A percentile compares a stretch with the other conserved stretches of the same genome.
phyloP scores from a whole-genome alignment of 495 filamentous ascomycete genomes.

The Haplographium delicatum region DNA sequence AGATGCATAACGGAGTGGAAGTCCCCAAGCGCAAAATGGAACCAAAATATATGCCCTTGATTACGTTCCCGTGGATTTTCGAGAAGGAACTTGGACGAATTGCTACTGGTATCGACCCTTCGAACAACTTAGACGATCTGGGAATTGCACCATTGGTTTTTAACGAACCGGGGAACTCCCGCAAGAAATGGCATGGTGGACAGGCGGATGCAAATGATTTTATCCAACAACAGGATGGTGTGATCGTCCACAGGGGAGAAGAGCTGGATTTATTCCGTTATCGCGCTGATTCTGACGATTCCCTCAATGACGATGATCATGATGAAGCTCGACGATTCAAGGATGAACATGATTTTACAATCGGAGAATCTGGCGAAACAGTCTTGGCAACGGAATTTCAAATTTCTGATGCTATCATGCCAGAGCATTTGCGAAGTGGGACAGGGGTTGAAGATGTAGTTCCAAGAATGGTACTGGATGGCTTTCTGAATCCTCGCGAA shows the following conservation, averaged over 20 bases:
- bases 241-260: constrained; percentile 34
- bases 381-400: constrained; percentile 10
- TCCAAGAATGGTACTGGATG: constrained; percentile 15
- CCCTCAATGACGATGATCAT: constrained; percentile 1
- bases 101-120: constrained; percentile 37
- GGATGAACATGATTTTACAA: constrained; percentile 2
- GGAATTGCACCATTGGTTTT: constrained; percentile 4
- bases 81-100: constrained; percentile 65
- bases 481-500: constrained; percentile 8
- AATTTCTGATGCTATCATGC: not conserved
- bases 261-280: constrained; percentile 31
- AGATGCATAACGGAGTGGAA: constrained; percentile 32
- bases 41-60: constrained; percentile 62
- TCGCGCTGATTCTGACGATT: constrained; percentile 11
- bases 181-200: constrained; percentile 3
- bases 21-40: constrained; percentile 32
- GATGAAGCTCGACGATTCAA: not conserved
- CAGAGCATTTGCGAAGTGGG: constrained; percentile 9
- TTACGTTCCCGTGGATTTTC: constrained; percentile 94
- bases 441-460: constrained; percentile 25
- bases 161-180: constrained; percentile 4
- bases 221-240: constrained; percentile 27
- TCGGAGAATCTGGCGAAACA: constrained; percentile 6
- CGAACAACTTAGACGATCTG: constrained; percentile 14
- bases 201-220: constrained; percentile 18